These are phyloP conservation scores for Penicillium nucicola DNA, from an alignment of 495 filamentous ascomycete species.

Conservation along the genomic window DNA sequence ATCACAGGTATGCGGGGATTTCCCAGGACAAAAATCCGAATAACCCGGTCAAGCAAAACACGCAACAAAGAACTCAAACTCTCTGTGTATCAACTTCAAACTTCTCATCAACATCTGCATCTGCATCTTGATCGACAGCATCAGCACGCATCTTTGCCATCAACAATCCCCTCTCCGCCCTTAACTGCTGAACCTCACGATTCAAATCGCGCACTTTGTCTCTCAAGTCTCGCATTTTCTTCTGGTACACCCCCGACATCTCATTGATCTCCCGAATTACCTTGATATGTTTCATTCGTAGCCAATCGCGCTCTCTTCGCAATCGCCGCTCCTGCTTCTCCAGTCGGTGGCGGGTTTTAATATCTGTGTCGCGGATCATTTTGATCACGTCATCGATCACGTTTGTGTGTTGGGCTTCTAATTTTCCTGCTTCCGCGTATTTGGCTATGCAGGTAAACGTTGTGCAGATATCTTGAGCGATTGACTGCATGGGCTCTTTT, in stretches of 20 bases:
- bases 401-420: conserved; percentile 11
- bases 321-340: conserved; percentile 4
- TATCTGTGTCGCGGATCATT: conserved; percentile 15
- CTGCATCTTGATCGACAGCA: not conserved
- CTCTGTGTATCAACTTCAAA: not conserved
- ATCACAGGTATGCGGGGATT: too few relatives aligned
- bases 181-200: not conserved
- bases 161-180: not conserved
- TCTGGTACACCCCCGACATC: conserved; percentile 9
- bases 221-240: conserved; percentile 2
- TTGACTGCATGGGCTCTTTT: conserved; percentile 20
- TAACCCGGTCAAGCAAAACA: too few relatives aligned
- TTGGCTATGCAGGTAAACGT: conserved; percentile 22
- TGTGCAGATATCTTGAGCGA: conserved; percentile 29
- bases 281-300: conserved; percentile 9
- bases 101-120: not conserved
- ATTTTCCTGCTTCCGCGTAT: conserved; percentile 12
- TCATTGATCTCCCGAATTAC: conserved; percentile 7
- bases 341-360: conserved; percentile 1
- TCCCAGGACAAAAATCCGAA: too few relatives aligned
- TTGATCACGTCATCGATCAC: conserved; percentile 24
- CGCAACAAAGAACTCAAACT: not conserved
- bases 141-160: not conserved
- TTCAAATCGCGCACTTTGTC: not conserved
- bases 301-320: conserved; percentile 11